Evolutionary conservation across 2,329 filamentous ascomycete species (phyloP), one percentile per base, ranked within the genome.

Genomic region (Phoma herbarum): DNA sequence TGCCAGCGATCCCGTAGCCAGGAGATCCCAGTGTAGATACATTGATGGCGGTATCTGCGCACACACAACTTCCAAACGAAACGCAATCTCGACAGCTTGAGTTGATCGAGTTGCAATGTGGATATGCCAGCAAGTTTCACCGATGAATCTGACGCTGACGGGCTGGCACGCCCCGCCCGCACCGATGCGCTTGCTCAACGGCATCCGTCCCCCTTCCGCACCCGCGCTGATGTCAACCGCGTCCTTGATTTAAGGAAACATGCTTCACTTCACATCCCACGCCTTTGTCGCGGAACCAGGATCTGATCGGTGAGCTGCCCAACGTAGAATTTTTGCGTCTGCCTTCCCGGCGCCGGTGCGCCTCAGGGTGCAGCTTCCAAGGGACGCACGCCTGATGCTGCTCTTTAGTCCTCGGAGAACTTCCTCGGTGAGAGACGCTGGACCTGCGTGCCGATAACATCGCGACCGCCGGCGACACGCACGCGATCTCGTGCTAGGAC

Each of bases 161-260:
- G 51, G 48, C 59, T 58, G 58, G 50, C 56, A 60, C 57, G 46
- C 59, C 50, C 66, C 62, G 63, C 50, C 59, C 65, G 63, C 61
- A 58, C 61, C 48, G 57, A 51, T 52, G 50, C 28, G 41, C 47
- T 53, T 48, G 18, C 49, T 49, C 37, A 39, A 53, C 49, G 49
- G 49, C 55, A 53, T 53, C 43, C 55, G 48, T 46, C 39, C 55
- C 56, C 48, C 39, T 46, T 42, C 55, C 56, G 56, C 45, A 35
- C 25, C 56, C 25, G 41, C 50, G 49, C 20, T 39, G 33, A 57
- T 59, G 45, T 45, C 50, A 53, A 41, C 28, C 48, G 10, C 41
- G 16, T 25, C 22, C 12, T 22, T 22, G 10, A 39, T 43, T 46
- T 48, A 44, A 57, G 43, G n/a, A 43, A 35, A 26, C n/a, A 20